Evolutionary conservation across 2,329 filamentous ascomycete species (phyloP), one percentile per base, ranked within the genome.

Genomic region (Neopestalotiopsis rosae): DNA sequence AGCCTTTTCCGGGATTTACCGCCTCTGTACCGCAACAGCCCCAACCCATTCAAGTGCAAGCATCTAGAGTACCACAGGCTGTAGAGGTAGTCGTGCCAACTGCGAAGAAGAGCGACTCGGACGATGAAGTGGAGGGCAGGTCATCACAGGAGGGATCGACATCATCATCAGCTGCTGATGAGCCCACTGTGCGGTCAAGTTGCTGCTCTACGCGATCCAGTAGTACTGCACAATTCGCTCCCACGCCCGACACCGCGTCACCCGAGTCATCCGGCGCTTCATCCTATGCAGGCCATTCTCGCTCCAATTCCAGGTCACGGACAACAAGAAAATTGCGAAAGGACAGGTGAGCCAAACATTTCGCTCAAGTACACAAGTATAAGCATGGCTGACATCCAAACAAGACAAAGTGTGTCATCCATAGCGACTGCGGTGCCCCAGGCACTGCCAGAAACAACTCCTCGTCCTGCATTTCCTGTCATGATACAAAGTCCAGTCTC

Each of bases 171-270:
- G 24, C 62, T 13, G 30, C n/a, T 45, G 61, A 64, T 30, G 61
- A 64, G 17, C n/a, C 28, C 30, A 10, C 24, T 5, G 10, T 24
- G 12, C 34, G 42, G n/a, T 64, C 61, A 52, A 64, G 61, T 38
- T 64, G 61, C 40, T 64, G 61, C n/a, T 64, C 61, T 10, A 64
- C 61, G n/a, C 34, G 40, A 32, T 45, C 61, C 20, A 49, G 61
- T n/a, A 64, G 38, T 24, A 64, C 61, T 5, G 40, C 61, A 28
- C 61, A 64, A 20, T 64, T 64, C 32, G 61, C 40, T 5, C 13
- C 61, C 2, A 52, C 38, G 10, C 42, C 61, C 1, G 61, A 38
- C 20, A 32, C 61, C 12, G 28, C 42, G n/a, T 64, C 61, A 13
- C 61, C 61, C 17, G 38, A 49, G n/a, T 52, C 45, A 3, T 64